A percentile compares a stretch with the other conserved stretches of the same genome.
phyloP scores from a whole-genome alignment of 306 rosid genomes.

The Hylodesmum podocarpum region DNA sequence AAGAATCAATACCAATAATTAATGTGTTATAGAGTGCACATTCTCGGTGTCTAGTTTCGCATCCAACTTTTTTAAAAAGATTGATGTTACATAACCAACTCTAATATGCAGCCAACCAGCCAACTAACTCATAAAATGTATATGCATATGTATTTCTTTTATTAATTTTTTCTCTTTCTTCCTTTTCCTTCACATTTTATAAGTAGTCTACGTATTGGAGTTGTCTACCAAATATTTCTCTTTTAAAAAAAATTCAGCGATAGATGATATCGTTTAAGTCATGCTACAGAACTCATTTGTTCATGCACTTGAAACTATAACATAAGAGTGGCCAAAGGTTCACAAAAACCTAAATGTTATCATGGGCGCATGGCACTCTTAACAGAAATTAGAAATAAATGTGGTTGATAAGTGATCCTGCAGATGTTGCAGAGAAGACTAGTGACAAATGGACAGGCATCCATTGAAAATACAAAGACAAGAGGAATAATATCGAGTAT shows the following conservation, averaged over 20 bases:
- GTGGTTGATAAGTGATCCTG: neutral
- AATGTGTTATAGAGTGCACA: neutral
- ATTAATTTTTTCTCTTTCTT: no score
- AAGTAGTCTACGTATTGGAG: no score
- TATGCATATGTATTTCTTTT: no score
- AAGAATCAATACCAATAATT: neutral
- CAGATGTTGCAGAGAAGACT: neutral
- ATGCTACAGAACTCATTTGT: neutral
- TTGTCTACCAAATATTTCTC: no score
- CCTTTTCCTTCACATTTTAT: no score
- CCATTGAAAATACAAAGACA: neutral
- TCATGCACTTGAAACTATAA: neutral
- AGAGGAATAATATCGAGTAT: neutral
- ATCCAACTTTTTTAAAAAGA: neutral
- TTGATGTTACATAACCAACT: no score
- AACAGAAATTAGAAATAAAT: neutral
- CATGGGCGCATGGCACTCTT: neutral
- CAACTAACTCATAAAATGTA: no score
- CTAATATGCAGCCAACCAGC: no score
- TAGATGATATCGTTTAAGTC: neutral
- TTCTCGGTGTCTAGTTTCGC: neutral
- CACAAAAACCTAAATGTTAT: no score
- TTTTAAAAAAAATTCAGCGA: neutral
- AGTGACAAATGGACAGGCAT: neutral
- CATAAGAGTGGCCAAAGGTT: neutral